A percentile compares a stretch with the other conserved stretches of the same genome.
Conservation (phyloP, 106 monocot species). For the Dactylorhiza incarnata region DNA sequence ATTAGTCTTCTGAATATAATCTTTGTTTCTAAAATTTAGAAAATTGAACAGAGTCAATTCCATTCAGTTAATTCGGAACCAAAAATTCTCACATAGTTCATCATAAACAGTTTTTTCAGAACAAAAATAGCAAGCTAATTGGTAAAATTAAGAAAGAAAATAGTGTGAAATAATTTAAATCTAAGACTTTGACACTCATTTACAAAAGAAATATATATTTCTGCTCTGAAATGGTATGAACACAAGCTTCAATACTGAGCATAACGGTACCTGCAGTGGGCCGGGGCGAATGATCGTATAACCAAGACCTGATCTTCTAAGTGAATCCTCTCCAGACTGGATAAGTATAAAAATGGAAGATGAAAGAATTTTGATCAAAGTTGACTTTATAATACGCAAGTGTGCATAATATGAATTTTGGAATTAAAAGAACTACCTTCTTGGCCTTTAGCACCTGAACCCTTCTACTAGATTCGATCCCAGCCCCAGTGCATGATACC, state of each 20-base stretch:
- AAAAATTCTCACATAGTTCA: no score
- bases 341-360: constrained; percentile 1
- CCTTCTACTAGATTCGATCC: constrained; percentile 75
- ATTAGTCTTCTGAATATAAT: no score
- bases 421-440: constrained; percentile 35
- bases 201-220: background rate
- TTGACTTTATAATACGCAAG: background rate
- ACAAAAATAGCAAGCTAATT: no score
- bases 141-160: no score
- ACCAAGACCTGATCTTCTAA: constrained; percentile 92
- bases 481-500: constrained; percentile 86
- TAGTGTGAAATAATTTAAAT: no score
- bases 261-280: constrained; percentile 65
- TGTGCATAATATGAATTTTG: background rate
- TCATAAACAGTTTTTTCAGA: no score
- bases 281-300: constrained; percentile 98
- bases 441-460: constrained; percentile 96
- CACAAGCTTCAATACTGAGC: background rate
- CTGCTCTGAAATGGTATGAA: background rate
- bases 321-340: constrained; percentile 84
- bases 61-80: no score
- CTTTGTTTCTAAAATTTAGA: no score
- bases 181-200: background rate
- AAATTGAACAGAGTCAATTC: no score
- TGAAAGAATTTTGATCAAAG: constrained; percentile 1